Evolutionary conservation across 768 basidiomycete genomes (phyloP).

Genomic region (Artomyces pyxidatus): DNA sequence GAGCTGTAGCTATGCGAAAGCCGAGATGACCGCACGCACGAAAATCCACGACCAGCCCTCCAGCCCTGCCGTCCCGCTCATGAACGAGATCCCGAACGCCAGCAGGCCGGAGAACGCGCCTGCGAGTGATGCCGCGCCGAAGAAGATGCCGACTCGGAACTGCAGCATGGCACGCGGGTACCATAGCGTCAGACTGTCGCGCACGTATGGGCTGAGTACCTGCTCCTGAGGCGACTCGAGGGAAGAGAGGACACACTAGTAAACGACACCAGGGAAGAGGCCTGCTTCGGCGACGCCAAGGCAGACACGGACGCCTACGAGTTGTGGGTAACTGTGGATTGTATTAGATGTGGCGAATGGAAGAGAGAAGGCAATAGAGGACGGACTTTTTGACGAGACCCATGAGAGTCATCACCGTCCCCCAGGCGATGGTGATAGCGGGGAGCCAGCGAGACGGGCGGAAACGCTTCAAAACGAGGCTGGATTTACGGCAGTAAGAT

Average conservation of each 20-base stretch:
- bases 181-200: constrained; percentile 23
- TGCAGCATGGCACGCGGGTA: constrained; percentile 25
- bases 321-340: constrained; percentile 46
- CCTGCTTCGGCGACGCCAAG: constrained; percentile 66
- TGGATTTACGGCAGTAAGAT: constrained; percentile 1
- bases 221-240: neutral
- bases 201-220: neutral
- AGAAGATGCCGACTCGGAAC: constrained; percentile 27
- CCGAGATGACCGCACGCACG: constrained; percentile 7
- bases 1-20: neutral
- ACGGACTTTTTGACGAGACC: constrained; percentile 57
- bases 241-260: constrained; percentile 51
- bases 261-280: constrained; percentile 64
- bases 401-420: constrained; percentile 56
- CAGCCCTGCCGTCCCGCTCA: constrained; percentile 22
- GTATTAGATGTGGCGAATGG: neutral
- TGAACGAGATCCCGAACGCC: constrained; percentile 28
- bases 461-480: constrained; percentile 50
- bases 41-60: constrained; percentile 29
- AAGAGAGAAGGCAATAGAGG: neutral
- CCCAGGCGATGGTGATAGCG: constrained; percentile 61
- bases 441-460: constrained; percentile 67
- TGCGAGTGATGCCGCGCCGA: constrained; percentile 26
- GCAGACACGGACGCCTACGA: constrained; percentile 48
- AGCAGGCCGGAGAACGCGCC: constrained; percentile 24